Evolutionary conservation across 805 yeast genomes (phyloP).

Genomic region (Priceomyces castillae): DNA sequence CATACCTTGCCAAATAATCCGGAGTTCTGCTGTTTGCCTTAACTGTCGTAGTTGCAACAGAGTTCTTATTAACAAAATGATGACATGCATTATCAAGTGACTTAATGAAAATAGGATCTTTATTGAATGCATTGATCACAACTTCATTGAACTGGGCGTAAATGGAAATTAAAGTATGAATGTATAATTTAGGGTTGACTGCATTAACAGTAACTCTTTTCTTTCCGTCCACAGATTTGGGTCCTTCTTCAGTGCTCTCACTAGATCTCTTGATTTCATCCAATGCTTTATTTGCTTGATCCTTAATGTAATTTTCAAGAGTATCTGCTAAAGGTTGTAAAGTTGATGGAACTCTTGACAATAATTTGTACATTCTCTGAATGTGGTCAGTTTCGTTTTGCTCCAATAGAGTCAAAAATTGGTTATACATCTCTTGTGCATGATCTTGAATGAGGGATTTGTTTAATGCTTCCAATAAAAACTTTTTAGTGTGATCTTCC

Average conservation of each 20-base stretch:
- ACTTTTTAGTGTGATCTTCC: conserved; percentile 81
- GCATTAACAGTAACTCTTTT: conserved; percentile 19
- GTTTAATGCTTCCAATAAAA: conserved; percentile 73
- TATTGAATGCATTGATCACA: conserved; percentile 64
- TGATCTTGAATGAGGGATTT: conserved; percentile 75
- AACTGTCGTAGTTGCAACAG: conserved; percentile 68
- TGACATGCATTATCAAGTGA: conserved; percentile 90
- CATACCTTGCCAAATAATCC: conserved; percentile 84
- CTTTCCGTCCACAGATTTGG: conserved; percentile 13
- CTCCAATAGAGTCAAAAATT: conserved; percentile 71
- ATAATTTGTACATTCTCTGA: conserved; percentile 69
- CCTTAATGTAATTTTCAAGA: conserved; percentile 69
- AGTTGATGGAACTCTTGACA: conserved; percentile 76
- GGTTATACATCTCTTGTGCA: conserved; percentile 70
- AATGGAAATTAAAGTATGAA: conserved; percentile 69
- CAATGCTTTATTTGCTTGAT: conserved; percentile 47
- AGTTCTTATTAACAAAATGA: conserved; percentile 75
- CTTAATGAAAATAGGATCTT: conserved; percentile 74
- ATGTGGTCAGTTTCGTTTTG: conserved; percentile 71
- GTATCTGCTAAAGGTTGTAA: conserved; percentile 72
- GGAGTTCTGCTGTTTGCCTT: conserved; percentile 77
- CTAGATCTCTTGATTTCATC: conserved; percentile 47
- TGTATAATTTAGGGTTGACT: conserved; percentile 77
- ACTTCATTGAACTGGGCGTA: conserved; percentile 65
- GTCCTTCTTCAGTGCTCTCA: conserved; percentile 19